phyloP scores from a whole-genome alignment of 108 stramenopile genomes.

The Skeletonema tropicum region DNA sequence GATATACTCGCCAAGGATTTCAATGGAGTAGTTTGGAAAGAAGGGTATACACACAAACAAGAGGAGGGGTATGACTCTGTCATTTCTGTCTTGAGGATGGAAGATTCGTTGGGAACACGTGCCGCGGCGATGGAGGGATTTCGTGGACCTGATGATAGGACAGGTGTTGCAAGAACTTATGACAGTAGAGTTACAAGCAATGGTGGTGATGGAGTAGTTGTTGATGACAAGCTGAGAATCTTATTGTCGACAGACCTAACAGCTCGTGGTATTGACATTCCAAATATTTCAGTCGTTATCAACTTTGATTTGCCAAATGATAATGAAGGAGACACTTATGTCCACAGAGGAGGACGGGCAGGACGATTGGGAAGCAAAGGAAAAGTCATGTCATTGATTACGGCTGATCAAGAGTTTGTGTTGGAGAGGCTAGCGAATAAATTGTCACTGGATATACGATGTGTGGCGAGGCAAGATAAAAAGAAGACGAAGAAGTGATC shows the following conservation, averaged over 20 bases:
- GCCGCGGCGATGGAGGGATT: constrained; percentile 83
- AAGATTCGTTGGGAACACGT: constrained; percentile 69
- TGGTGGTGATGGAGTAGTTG: constrained; percentile 1
- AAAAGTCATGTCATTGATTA: constrained; percentile 76
- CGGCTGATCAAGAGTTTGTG: constrained; percentile 85
- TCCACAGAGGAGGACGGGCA: constrained; percentile 90
- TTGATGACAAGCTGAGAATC: constrained; percentile 56
- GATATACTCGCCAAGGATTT: constrained; percentile 57
- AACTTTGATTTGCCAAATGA: constrained; percentile 87
- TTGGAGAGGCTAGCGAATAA: constrained; percentile 72
- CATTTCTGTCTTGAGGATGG: constrained; percentile 64
- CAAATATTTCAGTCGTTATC: constrained; percentile 82
- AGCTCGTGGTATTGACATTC: constrained; percentile 87
- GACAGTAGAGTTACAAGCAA: neutral
- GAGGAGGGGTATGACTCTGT: constrained; percentile 43
- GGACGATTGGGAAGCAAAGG: constrained; percentile 79
- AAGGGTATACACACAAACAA: constrained; percentile 34
- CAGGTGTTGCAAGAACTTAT: constrained; percentile 19
- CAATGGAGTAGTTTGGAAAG: constrained; percentile 54
- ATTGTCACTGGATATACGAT: constrained; percentile 50
- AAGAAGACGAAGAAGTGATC: constrained; percentile 14
- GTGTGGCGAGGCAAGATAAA: constrained; percentile 57
- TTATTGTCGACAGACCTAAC: constrained; percentile 90
- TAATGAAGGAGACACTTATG: constrained; percentile 71
- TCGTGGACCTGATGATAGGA: constrained; percentile 44